Evolutionary conservation across 2,329 filamentous ascomycete genomes (phyloP).

Genomic region (Talaromyces sp.): DNA sequence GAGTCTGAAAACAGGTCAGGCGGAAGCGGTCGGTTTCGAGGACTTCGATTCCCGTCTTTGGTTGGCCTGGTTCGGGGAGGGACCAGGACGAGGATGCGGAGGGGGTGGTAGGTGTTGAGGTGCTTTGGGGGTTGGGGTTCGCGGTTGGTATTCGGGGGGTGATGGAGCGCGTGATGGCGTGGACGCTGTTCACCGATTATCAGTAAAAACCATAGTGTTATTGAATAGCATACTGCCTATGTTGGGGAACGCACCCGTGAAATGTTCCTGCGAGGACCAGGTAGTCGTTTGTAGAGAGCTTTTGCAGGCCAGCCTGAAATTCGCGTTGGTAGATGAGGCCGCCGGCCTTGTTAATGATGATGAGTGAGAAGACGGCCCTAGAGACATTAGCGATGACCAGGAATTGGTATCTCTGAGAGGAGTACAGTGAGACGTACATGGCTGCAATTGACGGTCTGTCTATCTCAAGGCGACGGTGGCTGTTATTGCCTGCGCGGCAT

Average conservation of each 20-base stretch:
- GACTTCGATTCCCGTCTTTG: slow-evolving; percentile 72
- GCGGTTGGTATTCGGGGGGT: slow-evolving; percentile 41
- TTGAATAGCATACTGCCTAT: background rate
- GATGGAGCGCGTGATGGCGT: slow-evolving; percentile 60
- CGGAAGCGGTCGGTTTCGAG: slow-evolving; percentile 93
- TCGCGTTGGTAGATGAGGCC: slow-evolving; percentile 94
- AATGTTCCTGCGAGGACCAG: slow-evolving; percentile 96
- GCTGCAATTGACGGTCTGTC: background rate
- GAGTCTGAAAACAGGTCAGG: slow-evolving; percentile 90
- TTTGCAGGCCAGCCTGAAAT: slow-evolving; percentile 81
- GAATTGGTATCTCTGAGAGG: background rate
- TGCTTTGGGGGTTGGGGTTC: slow-evolving; percentile 26
- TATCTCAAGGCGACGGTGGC: background rate
- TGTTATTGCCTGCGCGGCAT: background rate
- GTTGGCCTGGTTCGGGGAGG: slow-evolving; percentile 31
- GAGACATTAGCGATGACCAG: background rate
- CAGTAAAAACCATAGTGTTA: background rate
- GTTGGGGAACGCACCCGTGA: slow-evolving; percentile 60
- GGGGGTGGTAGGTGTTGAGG: slow-evolving; percentile 23
- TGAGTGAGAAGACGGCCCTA: slow-evolving; percentile 92
- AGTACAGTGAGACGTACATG: background rate
- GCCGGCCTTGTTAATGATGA: slow-evolving; percentile 98
- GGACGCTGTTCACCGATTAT: slow-evolving; percentile 46
- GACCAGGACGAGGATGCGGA: slow-evolving; percentile 23
- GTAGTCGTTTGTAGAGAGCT: slow-evolving; percentile 92